Percentiles rank a stretch among this genome's conserved stretches.
These are phyloP conservation scores for Dentipellis sp. DNA, from an alignment of 768 basidiomycete genomes.

Conservation along the genomic window DNA sequence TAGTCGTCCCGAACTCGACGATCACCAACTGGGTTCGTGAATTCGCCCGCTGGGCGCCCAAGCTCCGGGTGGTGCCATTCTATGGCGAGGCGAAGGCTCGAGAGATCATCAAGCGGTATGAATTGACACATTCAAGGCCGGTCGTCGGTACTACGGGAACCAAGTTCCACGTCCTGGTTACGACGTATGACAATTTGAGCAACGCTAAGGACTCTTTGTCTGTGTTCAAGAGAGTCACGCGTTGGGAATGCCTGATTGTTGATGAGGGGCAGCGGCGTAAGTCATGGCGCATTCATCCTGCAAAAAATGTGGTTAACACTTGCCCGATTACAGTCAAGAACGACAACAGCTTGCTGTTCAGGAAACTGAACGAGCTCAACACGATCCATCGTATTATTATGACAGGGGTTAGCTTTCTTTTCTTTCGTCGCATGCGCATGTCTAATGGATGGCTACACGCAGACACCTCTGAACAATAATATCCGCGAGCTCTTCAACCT, in stretches of 20 bases:
- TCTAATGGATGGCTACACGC: slow-evolving; percentile 1
- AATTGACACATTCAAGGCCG: slow-evolving; percentile 51
- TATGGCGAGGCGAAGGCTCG: slow-evolving; percentile 75
- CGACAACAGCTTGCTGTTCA: slow-evolving; percentile 72
- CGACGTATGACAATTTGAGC: slow-evolving; percentile 85
- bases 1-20: slow-evolving; percentile 95
- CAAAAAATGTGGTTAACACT: slow-evolving; percentile 5
- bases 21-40: slow-evolving; percentile 95
- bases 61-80: slow-evolving; percentile 72
- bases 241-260: slow-evolving; percentile 92
- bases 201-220: slow-evolving; percentile 56
- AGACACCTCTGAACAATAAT: slow-evolving; percentile 97
- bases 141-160: slow-evolving; percentile 36
- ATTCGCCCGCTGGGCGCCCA: slow-evolving; percentile 80
- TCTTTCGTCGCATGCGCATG: background rate
- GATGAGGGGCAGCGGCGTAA: slow-evolving; percentile 89
- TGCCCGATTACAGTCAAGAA: slow-evolving; percentile 58
- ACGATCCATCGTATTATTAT: slow-evolving; percentile 76
- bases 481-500: slow-evolving; percentile 94
- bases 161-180: slow-evolving; percentile 84
- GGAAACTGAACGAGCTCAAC: slow-evolving; percentile 71
- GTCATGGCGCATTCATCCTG: slow-evolving; percentile 20
- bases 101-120: slow-evolving; percentile 73
- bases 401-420: slow-evolving; percentile 56
- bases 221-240: slow-evolving; percentile 72